Conservation (phyloP, 108 stramenopile genomes). For the Fragilariopsis cylindrus region DNA sequence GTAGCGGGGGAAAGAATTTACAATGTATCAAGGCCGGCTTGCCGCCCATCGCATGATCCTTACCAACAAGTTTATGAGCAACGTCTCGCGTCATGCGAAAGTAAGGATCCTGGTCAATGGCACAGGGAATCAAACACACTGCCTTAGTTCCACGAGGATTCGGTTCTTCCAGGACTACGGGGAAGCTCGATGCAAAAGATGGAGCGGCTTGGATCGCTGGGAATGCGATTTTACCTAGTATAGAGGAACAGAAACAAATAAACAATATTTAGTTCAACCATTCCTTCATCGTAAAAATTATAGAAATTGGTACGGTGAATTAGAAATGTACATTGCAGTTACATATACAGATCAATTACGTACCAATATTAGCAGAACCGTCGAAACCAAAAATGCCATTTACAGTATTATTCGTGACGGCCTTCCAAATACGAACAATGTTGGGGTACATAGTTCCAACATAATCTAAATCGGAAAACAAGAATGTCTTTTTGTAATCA, state of each 20-base stretch:
- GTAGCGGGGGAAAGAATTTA: conserved; percentile 98
- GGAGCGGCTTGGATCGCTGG: conserved; percentile 97
- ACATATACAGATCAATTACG: no score
- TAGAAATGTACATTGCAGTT: no score
- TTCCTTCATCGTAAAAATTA: no score
- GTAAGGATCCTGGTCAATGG: conserved; percentile 99
- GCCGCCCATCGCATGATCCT: conserved; percentile 62
- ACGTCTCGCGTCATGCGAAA: conserved; percentile 99
- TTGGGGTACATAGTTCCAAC: conserved; percentile 97
- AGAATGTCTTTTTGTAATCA: conserved; percentile 86
- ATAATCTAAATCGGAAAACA: conserved; percentile 96
- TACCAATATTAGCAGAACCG: conserved; percentile 87
- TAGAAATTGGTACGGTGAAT: no score
- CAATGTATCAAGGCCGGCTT: conserved; percentile 98
- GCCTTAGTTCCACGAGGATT: conserved; percentile 46
- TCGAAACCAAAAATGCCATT: conserved; percentile 98
- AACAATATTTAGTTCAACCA: no score
- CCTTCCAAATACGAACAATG: conserved; percentile 96
- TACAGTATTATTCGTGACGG: conserved; percentile 92
- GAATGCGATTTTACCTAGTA: conserved; percentile 72
- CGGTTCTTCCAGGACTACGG: conserved; percentile 67
- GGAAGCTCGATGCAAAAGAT: conserved; percentile 93
- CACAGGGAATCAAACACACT: conserved; percentile 95
- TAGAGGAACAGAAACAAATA: no score
- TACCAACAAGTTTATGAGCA: conserved; percentile 84